Conservation (phyloP, 2,329 filamentous ascomycete genomes). For the Xylaria sp. region DNA sequence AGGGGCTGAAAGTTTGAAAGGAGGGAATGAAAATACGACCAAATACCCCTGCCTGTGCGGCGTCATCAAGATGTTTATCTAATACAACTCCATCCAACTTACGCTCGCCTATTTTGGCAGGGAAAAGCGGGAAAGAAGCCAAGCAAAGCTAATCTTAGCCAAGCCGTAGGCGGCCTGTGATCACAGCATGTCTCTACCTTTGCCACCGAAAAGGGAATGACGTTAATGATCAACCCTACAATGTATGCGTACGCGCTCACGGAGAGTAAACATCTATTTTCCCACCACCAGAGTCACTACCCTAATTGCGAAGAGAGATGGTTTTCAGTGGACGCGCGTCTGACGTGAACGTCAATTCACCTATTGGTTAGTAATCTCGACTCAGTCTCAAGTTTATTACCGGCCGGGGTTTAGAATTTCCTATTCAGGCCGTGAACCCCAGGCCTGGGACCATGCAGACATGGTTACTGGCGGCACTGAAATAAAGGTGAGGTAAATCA, state of each 20-base stretch:
- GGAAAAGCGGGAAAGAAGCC: not conserved
- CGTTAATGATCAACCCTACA: not conserved
- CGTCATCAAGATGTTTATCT: not conserved
- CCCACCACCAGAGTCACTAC: too few species aligned
- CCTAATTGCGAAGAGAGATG: too few species aligned
- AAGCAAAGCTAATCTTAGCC: constrained; percentile 13
- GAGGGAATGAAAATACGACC: not conserved
- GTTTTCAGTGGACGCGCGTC: not conserved
- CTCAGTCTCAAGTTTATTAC: not conserved
- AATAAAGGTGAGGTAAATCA: not conserved
- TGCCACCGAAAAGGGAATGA: not conserved
- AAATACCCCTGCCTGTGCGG: not conserved
- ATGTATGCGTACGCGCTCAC: not conserved
- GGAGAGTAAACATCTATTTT: too few species aligned
- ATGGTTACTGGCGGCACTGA: too few species aligned
- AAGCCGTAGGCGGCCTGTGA: not conserved
- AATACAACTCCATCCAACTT: not conserved
- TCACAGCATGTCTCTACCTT: not conserved
- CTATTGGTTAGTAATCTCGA: not conserved
- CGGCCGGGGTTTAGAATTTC: not conserved
- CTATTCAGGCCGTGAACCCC: not conserved
- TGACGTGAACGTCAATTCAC: not conserved
- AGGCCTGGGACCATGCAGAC: not conserved
- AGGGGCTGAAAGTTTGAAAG: not conserved
- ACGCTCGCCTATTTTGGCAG: constrained; percentile 1